These are phyloP conservation scores for Fusarium lateritium DNA, from an alignment of 2,329 filamentous ascomycete genomes.

Conservation along the genomic window DNA sequence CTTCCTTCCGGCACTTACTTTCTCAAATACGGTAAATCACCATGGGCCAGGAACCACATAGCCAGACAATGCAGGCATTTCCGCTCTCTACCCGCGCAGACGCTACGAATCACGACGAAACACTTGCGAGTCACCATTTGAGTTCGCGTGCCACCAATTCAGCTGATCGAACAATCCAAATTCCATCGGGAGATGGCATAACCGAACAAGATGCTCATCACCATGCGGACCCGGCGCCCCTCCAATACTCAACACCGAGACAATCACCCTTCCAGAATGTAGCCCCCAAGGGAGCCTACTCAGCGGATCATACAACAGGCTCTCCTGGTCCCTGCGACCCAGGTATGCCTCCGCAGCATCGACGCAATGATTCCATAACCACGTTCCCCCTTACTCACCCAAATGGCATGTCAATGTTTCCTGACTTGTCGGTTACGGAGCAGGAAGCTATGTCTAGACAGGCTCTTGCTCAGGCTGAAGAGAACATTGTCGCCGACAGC, in stretches of 20 bases:
- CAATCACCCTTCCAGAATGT: not conserved
- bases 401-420: slow-evolving; percentile 57
- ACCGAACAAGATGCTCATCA: not conserved
- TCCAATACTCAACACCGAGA: not conserved
- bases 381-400: slow-evolving; percentile 55
- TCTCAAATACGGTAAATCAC: slow-evolving; percentile 4
- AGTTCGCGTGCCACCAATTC: slow-evolving; percentile 3
- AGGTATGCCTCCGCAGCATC: slow-evolving; percentile 9
- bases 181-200: not conserved
- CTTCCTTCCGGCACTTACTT: slow-evolving; percentile 26
- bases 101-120: slow-evolving; percentile 13
- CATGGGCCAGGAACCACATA: slow-evolving; percentile 25
- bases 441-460: slow-evolving; percentile 56
- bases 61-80: slow-evolving; percentile 22
- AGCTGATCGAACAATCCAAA: not conserved
- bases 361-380: slow-evolving; percentile 42
- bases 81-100: slow-evolving; percentile 20
- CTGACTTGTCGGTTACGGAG: slow-evolving; percentile 53
- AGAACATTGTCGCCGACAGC: slow-evolving; percentile 55
- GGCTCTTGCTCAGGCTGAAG: slow-evolving; percentile 56
- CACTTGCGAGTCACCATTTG: not conserved
- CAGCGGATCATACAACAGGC: slow-evolving; percentile 12
- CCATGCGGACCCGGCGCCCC: not conserved
- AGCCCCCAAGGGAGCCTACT: slow-evolving; percentile 10
- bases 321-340: slow-evolving; percentile 3